phyloP scores from a whole-genome alignment of 2,329 filamentous ascomycete species.

The Cryphonectria parasitica region DNA sequence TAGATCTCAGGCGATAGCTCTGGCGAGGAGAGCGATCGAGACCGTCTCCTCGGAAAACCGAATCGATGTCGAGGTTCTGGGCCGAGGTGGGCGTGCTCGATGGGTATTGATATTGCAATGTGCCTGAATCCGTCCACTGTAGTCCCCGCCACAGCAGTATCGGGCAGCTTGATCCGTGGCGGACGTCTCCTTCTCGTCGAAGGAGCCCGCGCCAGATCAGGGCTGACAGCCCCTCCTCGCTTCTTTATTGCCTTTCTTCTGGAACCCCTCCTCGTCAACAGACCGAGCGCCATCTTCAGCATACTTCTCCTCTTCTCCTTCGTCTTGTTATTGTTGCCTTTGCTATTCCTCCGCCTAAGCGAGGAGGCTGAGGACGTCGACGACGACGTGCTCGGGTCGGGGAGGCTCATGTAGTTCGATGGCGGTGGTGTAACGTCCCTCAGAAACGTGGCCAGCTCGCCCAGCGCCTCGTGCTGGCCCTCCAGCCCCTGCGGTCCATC shows the following conservation, averaged over 20 bases:
- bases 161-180: slow-evolving; percentile 50
- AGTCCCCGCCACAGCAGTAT: slow-evolving; percentile 58
- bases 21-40: slow-evolving; percentile 10
- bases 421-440: slow-evolving; percentile 53
- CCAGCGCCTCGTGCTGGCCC: slow-evolving; percentile 34
- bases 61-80: slow-evolving; percentile 35
- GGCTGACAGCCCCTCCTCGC: slow-evolving; percentile 20
- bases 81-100: slow-evolving; percentile 52
- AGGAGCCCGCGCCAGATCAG: slow-evolving; percentile 8
- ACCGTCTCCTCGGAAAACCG: slow-evolving; percentile 3
- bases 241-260: slow-evolving; percentile 37
- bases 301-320: slow-evolving; percentile 41
- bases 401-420: slow-evolving; percentile 54
- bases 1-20: slow-evolving; percentile 8
- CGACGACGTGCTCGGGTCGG: slow-evolving; percentile 33
- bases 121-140: slow-evolving; percentile 59
- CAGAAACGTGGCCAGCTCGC: slow-evolving; percentile 53
- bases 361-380: slow-evolving; percentile 25
- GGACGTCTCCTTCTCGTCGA: slow-evolving; percentile 29
- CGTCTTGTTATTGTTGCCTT: neutral
- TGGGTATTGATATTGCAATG: slow-evolving; percentile 64
- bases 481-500: slow-evolving; percentile 11
- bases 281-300: slow-evolving; percentile 41
- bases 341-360: slow-evolving; percentile 11
- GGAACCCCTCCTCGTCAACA: slow-evolving; percentile 45